Evolutionary conservation across 1,139 yeast genomes (phyloP).

Genomic region (Hanseniaspora uvarum): DNA sequence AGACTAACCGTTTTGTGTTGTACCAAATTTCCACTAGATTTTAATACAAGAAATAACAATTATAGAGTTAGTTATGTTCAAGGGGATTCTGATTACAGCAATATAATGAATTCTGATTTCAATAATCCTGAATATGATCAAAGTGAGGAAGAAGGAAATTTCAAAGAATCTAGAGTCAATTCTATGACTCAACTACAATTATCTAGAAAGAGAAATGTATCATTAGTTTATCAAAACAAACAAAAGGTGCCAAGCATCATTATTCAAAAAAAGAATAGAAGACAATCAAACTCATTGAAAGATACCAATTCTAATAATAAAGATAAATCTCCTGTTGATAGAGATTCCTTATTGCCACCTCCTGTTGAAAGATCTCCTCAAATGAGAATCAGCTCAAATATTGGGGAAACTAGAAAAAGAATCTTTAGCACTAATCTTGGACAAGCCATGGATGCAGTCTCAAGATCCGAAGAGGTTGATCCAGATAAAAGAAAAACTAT

Average conservation of each 20-base stretch:
- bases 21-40: constrained; percentile 35
- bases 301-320: background rate
- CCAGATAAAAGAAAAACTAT: constrained; percentile 32
- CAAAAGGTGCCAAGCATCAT: constrained; percentile 16
- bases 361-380: constrained; percentile 33
- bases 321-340: constrained; percentile 28
- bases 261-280: constrained; percentile 16
- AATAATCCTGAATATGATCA: constrained; percentile 6
- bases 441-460: constrained; percentile 27
- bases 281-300: constrained; percentile 5
- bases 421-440: constrained; percentile 23
- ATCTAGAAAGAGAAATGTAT: constrained; percentile 17
- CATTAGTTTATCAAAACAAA: constrained; percentile 10
- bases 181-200: constrained; percentile 17
- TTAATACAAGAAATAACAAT: constrained; percentile 17
- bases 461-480: constrained; percentile 32
- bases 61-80: constrained; percentile 1
- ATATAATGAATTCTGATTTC: constrained; percentile 7
- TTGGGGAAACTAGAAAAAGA: constrained; percentile 25
- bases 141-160: background rate
- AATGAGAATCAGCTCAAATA: constrained; percentile 31
- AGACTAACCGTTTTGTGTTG: constrained; percentile 49
- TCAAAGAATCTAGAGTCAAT: constrained; percentile 9
- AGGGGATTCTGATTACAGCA: constrained; percentile 18
- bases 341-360: constrained; percentile 29